Evolutionary conservation across 352 stramenopile genomes (phyloP).

Genomic region (Pythium coloratum): DNA sequence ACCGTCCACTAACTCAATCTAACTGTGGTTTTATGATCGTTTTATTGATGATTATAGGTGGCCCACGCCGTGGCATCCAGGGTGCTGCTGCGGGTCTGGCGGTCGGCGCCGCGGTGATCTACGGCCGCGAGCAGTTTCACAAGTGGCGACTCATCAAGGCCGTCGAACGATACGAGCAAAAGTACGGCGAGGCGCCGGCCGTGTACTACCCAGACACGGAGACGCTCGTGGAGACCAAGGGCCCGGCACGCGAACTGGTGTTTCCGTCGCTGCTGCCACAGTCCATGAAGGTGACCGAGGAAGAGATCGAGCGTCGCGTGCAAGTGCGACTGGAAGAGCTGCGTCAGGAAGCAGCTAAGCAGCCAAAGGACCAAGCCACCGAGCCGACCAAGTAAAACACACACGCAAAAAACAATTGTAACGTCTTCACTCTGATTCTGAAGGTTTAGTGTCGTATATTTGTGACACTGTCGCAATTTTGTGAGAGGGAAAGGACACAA

Average conservation of each 20-base stretch:
- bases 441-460: not conserved
- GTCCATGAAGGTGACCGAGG: constrained; percentile 66
- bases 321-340: constrained; percentile 72
- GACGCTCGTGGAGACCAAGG: constrained; percentile 61
- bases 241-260: constrained; percentile 47
- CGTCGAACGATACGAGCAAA: constrained; percentile 77
- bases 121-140: constrained; percentile 71
- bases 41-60: constrained; percentile 34
- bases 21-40: not conserved
- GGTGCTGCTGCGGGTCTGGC: constrained; percentile 59
- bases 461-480: not conserved
- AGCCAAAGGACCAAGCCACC: constrained; percentile 27
- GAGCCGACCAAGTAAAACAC: constrained; percentile 4
- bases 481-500: not conserved
- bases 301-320: constrained; percentile 80
- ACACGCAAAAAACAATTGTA: not conserved
- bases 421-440: not conserved
- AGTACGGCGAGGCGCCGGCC: constrained; percentile 62
- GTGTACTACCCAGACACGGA: constrained; percentile 68
- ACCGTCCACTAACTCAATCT: not conserved
- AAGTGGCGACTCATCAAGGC: constrained; percentile 75
- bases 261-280: constrained; percentile 75
- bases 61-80: constrained; percentile 65
- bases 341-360: constrained; percentile 32
- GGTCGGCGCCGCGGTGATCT: constrained; percentile 57